Evolutionary conservation across 2,329 filamentous ascomycete genomes (phyloP).

Genomic region (Beauveria sp.): DNA sequence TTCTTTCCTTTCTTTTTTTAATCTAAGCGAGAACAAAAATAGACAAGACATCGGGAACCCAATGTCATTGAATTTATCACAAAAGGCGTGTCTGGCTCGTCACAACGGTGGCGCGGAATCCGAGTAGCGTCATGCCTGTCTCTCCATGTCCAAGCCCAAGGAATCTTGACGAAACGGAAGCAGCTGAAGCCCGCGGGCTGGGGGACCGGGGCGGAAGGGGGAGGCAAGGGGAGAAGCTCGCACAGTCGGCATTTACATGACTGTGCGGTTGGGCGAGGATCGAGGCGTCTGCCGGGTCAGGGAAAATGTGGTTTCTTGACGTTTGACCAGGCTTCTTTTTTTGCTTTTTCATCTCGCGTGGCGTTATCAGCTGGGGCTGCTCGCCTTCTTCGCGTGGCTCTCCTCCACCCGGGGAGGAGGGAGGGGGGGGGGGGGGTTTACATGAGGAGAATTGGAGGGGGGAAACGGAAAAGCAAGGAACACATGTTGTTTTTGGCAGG

Average conservation of each 20-base stretch:
- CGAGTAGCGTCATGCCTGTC: background rate
- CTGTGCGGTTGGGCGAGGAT: background rate
- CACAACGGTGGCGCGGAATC: background rate
- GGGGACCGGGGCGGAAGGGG: background rate
- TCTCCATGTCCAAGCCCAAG: background rate
- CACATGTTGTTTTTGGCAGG: background rate
- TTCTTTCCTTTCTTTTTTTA: background rate
- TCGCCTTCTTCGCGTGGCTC: background rate
- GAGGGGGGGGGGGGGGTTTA: background rate
- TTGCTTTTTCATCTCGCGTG: background rate
- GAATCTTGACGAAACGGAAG: background rate
- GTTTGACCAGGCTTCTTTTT: background rate
- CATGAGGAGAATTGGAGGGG: background rate
- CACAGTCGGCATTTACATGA: no score
- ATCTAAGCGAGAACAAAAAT: background rate
- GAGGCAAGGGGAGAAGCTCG: no score
- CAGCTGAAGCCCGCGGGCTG: background rate
- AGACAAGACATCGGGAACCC: background rate
- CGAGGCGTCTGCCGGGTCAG: background rate
- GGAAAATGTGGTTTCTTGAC: background rate
- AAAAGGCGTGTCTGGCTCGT: no score
- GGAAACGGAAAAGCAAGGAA: background rate
- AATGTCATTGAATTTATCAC: no score
- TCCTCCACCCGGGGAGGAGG: background rate
- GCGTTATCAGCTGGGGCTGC: constrained; percentile 10